Base-by-base conservation (phyloP, 257 asterid genomes). In the Perilla frutescens region DNA sequence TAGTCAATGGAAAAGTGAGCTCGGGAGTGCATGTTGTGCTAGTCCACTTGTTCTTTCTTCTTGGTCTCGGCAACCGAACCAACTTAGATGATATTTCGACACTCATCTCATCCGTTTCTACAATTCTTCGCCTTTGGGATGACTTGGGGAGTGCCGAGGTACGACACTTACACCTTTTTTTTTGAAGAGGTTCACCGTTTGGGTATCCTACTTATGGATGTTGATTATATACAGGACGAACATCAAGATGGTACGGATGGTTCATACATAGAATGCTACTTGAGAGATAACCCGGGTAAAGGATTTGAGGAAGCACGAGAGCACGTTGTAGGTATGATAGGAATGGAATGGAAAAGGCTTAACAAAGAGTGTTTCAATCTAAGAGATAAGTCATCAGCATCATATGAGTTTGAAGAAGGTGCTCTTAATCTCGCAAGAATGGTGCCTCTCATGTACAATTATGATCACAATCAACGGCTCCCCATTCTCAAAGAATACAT, bases 111-210 rank as follows among this genome's bases (percentile, higher is more conserved):
- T 26, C 62, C 15, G 83, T 75, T 0, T 81, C 83, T 11, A 44
- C 76, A 58, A 79, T 84, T 61, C 85, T 84, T 55, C 84, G 84
- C 26, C 85, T 84, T 40, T 81, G 84, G 84, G 84, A 81, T 57
- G 85, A 84, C 60, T 31, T 81, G 11, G 85, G 86, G 50, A 69
- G 63, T 48, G 82, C 84, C 47, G 44, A 74, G 83, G 87, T 82
- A 73, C 37, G 39, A 64, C 0, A 4, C 37, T 34, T 34, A 4
- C 37, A 34, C 3, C 55, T 45, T 54, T 10, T 5, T 0, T 0
- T 9, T 50, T 26, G 1, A 2, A 5, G 34, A 34, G 37, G 4
- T 34, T 34, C 37, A 34, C 37, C 4, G 37, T 4, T 34, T 34
- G 37, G 37, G 4, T 34, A 4, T 34, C 37, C 3, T 13, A 50